These are phyloP conservation scores for Penicillium brasilianum DNA, from an alignment of 2,329 filamentous ascomycete genomes.

Conservation along the genomic window DNA sequence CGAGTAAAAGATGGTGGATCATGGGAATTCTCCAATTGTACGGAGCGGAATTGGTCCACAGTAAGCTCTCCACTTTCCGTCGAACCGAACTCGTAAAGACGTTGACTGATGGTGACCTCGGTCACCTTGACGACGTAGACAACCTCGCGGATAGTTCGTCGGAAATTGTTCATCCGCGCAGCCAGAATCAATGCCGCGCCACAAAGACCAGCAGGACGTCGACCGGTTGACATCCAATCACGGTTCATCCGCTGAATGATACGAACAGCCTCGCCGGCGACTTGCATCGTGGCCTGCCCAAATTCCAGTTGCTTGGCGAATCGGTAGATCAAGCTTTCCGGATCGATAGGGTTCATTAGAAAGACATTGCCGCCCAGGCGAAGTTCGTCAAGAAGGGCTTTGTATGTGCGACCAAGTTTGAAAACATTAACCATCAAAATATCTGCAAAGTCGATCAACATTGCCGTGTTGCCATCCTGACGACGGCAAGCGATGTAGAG, in stretches of 20 bases:
- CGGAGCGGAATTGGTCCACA: conserved; percentile 76
- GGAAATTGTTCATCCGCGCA: conserved; percentile 97
- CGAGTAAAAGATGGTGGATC: conserved; percentile 80
- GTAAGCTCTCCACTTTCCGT: conserved; percentile 85
- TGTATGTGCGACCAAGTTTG: conserved; percentile 87
- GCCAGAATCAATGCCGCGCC: conserved; percentile 94
- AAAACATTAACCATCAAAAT: conserved; percentile 86
- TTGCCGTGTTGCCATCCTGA: conserved; percentile 77
- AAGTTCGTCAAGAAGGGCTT: conserved; percentile 71
- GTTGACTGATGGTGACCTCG: conserved; percentile 88
- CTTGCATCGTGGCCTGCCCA: conserved; percentile 76
- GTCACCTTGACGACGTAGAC: conserved; percentile 99
- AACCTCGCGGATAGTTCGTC: conserved; percentile 87
- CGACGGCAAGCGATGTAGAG: conserved; percentile 87
- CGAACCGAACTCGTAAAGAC: conserved; percentile 86
- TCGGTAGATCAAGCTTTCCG: conserved; percentile 88
- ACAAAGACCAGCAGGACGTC: conserved; percentile 90
- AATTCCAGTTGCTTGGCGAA: conserved; percentile 95
- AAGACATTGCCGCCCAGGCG: conserved; percentile 62
- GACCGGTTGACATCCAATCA: conserved; percentile 96
- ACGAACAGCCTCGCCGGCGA: conserved; percentile 84
- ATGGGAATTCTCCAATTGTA: conserved; percentile 66
- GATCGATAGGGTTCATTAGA: conserved; percentile 75
- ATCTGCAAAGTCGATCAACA: conserved; percentile 96
- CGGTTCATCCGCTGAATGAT: conserved; percentile 91